phyloP scores from a whole-genome alignment of 2,329 filamentous ascomycete species.

The Stylonectria norvegica region DNA sequence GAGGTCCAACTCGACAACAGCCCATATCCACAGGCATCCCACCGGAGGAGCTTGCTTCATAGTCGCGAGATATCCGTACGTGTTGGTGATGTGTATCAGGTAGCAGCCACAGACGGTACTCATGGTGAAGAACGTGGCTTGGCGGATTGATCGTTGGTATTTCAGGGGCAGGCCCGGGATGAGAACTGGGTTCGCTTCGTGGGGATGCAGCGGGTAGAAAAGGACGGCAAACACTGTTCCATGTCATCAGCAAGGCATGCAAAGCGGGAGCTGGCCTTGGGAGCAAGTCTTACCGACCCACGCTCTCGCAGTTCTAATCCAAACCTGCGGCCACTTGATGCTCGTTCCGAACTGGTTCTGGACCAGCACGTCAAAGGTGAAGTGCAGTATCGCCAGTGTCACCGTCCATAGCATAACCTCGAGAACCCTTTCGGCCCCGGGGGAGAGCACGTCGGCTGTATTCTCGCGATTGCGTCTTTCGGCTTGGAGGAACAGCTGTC shows the following conservation, averaged over 20 bases:
- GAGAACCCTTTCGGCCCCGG: slow-evolving; percentile 48
- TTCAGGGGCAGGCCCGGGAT: slow-evolving; percentile 47
- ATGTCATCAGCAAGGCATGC: slow-evolving; percentile 3
- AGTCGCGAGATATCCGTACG: slow-evolving; percentile 74
- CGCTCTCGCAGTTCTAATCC: slow-evolving; percentile 49
- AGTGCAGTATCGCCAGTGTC: slow-evolving; percentile 68
- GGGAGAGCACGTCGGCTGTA: slow-evolving; percentile 38
- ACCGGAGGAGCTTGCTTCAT: slow-evolving; percentile 91
- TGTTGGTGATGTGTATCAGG: slow-evolving; percentile 78
- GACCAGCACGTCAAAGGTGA: slow-evolving; percentile 75
- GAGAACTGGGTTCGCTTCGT: slow-evolving; percentile 46
- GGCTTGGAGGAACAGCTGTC: slow-evolving; percentile 54
- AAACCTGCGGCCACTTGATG: slow-evolving; percentile 57
- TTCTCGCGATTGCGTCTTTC: slow-evolving; percentile 36
- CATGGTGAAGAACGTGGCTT: slow-evolving; percentile 60
- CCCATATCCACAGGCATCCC: slow-evolving; percentile 90
- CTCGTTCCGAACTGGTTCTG: slow-evolving; percentile 73
- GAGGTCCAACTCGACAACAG: slow-evolving; percentile 80
- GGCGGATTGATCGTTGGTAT: slow-evolving; percentile 49
- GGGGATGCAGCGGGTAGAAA: slow-evolving; percentile 56
- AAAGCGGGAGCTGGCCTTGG: background rate
- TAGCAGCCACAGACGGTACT: slow-evolving; percentile 68
- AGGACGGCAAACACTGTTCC: slow-evolving; percentile 51
- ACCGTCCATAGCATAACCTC: slow-evolving; percentile 57
- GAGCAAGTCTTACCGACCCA: slow-evolving; percentile 44